Evolutionary conservation across 345 rosid species (phyloP).

Genomic region (Lumnitzera littorea): DNA sequence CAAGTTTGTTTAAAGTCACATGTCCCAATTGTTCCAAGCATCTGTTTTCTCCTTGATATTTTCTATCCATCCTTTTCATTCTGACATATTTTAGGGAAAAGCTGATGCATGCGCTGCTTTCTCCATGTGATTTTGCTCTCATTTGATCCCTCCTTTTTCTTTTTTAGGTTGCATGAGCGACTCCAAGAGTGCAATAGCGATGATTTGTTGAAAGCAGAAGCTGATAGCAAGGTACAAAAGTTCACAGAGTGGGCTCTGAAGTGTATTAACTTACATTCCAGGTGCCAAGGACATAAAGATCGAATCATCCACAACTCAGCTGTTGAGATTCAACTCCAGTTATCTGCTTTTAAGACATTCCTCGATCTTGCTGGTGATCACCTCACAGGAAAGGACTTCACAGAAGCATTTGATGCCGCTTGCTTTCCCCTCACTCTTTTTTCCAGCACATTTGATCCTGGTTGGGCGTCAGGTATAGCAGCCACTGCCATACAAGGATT

Average conservation of each 20-base stretch:
- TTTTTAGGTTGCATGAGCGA: conserved; percentile 84
- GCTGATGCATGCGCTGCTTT: neutral
- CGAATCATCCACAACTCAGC: conserved; percentile 57
- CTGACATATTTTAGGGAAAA: no score
- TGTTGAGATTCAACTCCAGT: conserved; percentile 82
- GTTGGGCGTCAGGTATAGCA: conserved; percentile 93
- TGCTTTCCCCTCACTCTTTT: conserved; percentile 94
- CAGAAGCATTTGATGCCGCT: conserved; percentile 98
- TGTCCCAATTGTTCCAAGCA: no score
- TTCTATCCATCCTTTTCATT: no score
- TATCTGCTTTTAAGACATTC: conserved; percentile 88
- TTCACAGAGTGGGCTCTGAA: conserved; percentile 95
- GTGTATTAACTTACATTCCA: conserved; percentile 90
- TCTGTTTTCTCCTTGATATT: no score
- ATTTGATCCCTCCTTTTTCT: conserved; percentile 15
- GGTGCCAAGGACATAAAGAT: conserved; percentile 61
- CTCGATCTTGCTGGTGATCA: conserved; percentile 84
- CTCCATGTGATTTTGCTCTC: conserved; percentile 1
- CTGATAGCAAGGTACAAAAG: conserved; percentile 90
- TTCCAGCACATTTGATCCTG: conserved; percentile 86
- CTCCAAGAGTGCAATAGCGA: conserved; percentile 91
- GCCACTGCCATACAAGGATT: conserved; percentile 83
- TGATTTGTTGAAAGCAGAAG: conserved; percentile 87
- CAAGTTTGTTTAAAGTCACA: no score
- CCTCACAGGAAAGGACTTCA: conserved; percentile 93